Evolutionary conservation across 2,329 filamentous ascomycete genomes (phyloP), one percentile per base, ranked within the genome.

Genomic region (Phialemonium atrogriseum): DNA sequence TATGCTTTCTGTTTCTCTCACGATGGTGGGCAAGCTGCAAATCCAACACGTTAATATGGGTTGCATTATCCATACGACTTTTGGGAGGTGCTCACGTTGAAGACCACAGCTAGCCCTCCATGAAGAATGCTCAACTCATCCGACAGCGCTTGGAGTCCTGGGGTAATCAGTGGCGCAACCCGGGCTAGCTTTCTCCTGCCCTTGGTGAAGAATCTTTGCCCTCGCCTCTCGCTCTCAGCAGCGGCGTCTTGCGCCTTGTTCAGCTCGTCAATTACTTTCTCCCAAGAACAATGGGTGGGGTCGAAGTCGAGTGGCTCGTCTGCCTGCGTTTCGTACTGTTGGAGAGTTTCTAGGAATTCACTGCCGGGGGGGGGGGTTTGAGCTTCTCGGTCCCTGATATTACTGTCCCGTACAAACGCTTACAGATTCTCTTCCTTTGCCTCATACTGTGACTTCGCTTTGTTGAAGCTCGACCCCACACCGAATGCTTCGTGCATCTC

Each of bases 21-120:
- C 38, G 28, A 13, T 42, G 39, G 10, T 35, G 32, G 5, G 39
- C 39, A 13, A 41, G 26, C 39, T 41, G 24, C n/a, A n/a, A 19
- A 8, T 11, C 4, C n/a, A n/a, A n/a, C n/a, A n/a, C n/a, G n/a
- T n/a, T 10, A 3, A 20, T 16, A 17, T 19, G 25, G 30, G 10
- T 19, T 24, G 13, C n/a, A 17, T n/a, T 7, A 5, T 7, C 13
- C 25, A 10, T 5, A 5, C 5, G 5, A 20, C 17, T 9, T 20
- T 8, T 5, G 6, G 13, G 20, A 17, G 13, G 24, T 17, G 27
- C 39, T 29, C 23, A 39, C 36, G 14, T 37, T 36, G 23, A 42
- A 42, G 2, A 38, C 18, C 15, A 42, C 19, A 5, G 39, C 37
- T 10, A 42, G 30, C 10, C 32, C 39, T 8, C 37, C 39, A 11